A percentile compares a stretch with the other conserved stretches of the same genome.
Evolutionary conservation across 768 basidiomycete species (phyloP).

Genomic region (Leccinum barrowsii): DNA sequence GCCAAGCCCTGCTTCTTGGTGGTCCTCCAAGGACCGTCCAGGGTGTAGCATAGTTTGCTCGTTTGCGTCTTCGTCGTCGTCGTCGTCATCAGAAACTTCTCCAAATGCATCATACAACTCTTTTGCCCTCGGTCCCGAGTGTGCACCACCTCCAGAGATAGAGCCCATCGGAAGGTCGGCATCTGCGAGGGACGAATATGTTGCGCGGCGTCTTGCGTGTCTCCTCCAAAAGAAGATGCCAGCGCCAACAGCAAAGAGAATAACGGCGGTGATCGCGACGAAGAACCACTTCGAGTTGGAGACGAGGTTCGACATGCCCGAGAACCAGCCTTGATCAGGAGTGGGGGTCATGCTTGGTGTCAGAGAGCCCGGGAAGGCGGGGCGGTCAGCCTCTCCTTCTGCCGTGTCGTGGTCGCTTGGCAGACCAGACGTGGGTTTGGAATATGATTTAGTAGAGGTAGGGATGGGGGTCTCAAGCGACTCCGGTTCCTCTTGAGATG

Average conservation of each 20-base stretch:
- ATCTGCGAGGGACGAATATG: conserved; percentile 58
- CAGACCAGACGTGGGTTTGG: conserved; percentile 85
- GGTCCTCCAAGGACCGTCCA: conserved; percentile 32
- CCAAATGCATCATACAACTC: conserved; percentile 98
- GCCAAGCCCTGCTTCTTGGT: conserved; percentile 38
- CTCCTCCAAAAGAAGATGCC: conserved; percentile 83
- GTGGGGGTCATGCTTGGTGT: conserved; percentile 49
- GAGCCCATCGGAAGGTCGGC: conserved; percentile 79
- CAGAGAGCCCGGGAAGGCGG: conserved; percentile 54
- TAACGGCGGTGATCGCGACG: conserved; percentile 73
- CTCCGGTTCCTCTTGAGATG: conserved; percentile 45
- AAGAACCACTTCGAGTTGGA: conserved; percentile 88
- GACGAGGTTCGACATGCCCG: conserved; percentile 69
- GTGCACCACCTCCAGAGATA: conserved; percentile 42
- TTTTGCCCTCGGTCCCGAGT: conserved; percentile 56
- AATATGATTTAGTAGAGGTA: conserved; percentile 54
- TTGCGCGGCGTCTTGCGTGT: conserved; percentile 36
- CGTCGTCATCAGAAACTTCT: conserved; percentile 67
- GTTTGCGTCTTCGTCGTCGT: conserved; percentile 70
- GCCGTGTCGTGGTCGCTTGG: conserved; percentile 83
- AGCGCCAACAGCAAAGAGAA: conserved; percentile 65
- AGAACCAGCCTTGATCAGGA: conserved; percentile 82
- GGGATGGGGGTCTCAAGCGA: conserved; percentile 37
- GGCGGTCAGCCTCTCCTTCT: conserved; percentile 75
- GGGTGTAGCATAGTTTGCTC: conserved; percentile 64